These are phyloP conservation scores for Nigrospora sphaerica DNA, from an alignment of 2,329 filamentous ascomycete genomes.

Conservation along the genomic window DNA sequence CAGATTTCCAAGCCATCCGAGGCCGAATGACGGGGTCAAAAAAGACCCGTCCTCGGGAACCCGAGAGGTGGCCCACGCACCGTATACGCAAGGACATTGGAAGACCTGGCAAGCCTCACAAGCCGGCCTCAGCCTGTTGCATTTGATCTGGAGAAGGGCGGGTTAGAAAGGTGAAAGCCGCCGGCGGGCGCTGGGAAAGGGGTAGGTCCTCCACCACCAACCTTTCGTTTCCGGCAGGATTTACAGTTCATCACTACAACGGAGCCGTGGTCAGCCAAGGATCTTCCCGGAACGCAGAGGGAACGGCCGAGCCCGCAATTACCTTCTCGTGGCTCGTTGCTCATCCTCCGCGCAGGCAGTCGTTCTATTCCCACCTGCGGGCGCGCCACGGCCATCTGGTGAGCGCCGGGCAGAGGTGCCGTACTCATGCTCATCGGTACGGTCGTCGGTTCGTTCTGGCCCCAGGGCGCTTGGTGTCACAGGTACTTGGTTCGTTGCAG, in stretches of 20 bases:
- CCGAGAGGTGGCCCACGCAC: slow-evolving; percentile 38
- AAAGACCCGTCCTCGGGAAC: too few species aligned
- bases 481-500: neutral
- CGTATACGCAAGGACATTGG: slow-evolving; percentile 81
- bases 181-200: slow-evolving; percentile 4
- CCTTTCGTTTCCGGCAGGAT: slow-evolving; percentile 87
- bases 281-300: neutral
- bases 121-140: slow-evolving; percentile 74
- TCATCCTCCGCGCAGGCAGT: slow-evolving; percentile 62
- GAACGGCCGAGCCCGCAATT: neutral
- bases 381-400: slow-evolving; percentile 55
- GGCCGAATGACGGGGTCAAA: neutral
- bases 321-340: slow-evolving; percentile 52
- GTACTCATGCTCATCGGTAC: slow-evolving; percentile 33
- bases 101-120: slow-evolving; percentile 89
- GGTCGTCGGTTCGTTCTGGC: slow-evolving; percentile 31
- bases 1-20: slow-evolving; percentile 3
- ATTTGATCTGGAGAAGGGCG: slow-evolving; percentile 65
- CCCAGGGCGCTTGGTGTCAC: slow-evolving; percentile 3
- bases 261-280: slow-evolving; percentile 26
- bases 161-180: slow-evolving; percentile 10
- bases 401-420: slow-evolving; percentile 33
- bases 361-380: slow-evolving; percentile 78
- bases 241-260: slow-evolving; percentile 74
- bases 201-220: slow-evolving; percentile 28